phyloP scores from a whole-genome alignment of 352 stramenopile species.

The Peronospora belbahrii region DNA sequence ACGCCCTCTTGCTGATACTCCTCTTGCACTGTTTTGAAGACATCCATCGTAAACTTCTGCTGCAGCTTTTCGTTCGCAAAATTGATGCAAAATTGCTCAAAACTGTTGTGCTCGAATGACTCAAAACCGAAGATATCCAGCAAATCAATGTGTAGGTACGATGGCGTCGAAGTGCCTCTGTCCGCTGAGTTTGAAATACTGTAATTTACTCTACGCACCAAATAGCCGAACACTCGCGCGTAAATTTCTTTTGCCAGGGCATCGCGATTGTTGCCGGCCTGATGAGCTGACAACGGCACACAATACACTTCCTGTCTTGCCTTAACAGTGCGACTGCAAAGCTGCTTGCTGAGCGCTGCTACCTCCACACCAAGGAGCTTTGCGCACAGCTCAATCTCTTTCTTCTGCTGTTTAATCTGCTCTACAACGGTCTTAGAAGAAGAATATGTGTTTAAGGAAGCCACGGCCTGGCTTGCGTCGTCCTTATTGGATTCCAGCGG shows the following conservation, averaged over 20 bases:
- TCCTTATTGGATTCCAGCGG: conserved; percentile 67
- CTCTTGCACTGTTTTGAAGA: conserved; percentile 84
- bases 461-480: conserved; percentile 61
- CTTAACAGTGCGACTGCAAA: conserved; percentile 80
- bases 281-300: conserved; percentile 57
- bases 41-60: conserved; percentile 84
- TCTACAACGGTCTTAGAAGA: conserved; percentile 13
- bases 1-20: conserved; percentile 72
- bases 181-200: conserved; percentile 58
- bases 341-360: conserved; percentile 45
- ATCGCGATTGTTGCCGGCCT: conserved; percentile 87
- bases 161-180: conserved; percentile 18
- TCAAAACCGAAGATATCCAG: conserved; percentile 98
- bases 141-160: conserved; percentile 87
- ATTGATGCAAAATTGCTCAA: conserved; percentile 96
- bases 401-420: conserved; percentile 44
- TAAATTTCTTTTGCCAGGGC: conserved; percentile 94
- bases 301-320: conserved; percentile 78
- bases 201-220: conserved; percentile 85
- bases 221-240: conserved; percentile 90
- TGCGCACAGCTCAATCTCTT: conserved; percentile 53
- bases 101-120: conserved; percentile 88
- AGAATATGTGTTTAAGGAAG: conserved; percentile 27
- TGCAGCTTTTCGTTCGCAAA: conserved; percentile 94
- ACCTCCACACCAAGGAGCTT: conserved; percentile 67